Base-by-base conservation (phyloP, 306 rosid species). In the Ormosia emarginata region DNA sequence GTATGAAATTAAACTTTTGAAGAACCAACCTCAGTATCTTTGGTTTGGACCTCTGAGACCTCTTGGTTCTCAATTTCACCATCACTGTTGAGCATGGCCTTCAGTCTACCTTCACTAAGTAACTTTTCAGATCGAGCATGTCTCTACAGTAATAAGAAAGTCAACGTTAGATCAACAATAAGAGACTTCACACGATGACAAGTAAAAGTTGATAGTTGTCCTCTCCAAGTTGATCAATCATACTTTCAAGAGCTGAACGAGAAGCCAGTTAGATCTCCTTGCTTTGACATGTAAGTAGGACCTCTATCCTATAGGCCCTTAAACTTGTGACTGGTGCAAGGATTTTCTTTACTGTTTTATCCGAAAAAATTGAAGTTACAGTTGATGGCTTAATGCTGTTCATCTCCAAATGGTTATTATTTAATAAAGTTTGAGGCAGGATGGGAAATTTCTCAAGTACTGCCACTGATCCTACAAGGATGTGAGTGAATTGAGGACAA, bases 41-140 rank as follows among this genome's bases (percentile, higher is more conserved):
- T 74, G 17, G 90, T 71, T 52, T 83, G 81, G 13, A 85, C 73
- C 68, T 87, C 90, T 5, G 94, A 70, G 24, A 70, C 88, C 74
- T 88, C 97, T 59, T 76, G 92, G 67, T 84, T 74, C 81, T 91
- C 98, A 62, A 91, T 74, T 79, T 93, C 94, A 79, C 97, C 98
- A 85, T 91, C 87, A 80, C 91, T 84, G 85, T 90, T 91, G 80
- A 95, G 92, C 75, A 90, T 82, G 72, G 86, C 75, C 87, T 89
- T 95, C 85, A 95, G 84, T 84, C 93, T 88, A 55, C 97, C 98
- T 76, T 90, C 91, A n/a, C 40, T 72, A 52, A 83, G 86, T 71
- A 91, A 83, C 74, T 93, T 95, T 88, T 87, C 94, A 24, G 98
- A 93, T 10, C 97, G 97, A 64, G 94, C 86, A 79, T 95, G 98